A percentile compares a stretch with the other conserved stretches of the same genome.
phyloP scores from a whole-genome alignment of 768 basidiomycete species.

The Clavaria fumosa region DNA sequence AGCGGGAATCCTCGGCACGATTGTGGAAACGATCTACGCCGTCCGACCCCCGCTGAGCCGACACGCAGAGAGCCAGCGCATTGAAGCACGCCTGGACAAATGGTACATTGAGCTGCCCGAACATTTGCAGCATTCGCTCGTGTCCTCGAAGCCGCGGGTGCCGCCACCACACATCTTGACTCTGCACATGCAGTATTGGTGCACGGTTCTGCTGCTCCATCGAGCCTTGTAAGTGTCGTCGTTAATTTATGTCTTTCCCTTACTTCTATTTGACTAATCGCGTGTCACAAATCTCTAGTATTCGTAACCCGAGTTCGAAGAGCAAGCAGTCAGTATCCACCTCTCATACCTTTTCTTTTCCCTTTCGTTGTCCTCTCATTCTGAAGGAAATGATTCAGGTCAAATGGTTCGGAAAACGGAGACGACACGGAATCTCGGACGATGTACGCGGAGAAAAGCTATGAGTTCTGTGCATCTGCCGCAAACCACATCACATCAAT shows the following conservation, averaged over 20 bases:
- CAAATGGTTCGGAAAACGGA: constrained; percentile 22
- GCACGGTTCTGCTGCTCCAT: constrained; percentile 56
- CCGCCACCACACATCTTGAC: constrained; percentile 54
- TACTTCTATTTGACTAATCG: constrained; percentile 9
- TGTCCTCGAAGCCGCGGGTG: constrained; percentile 24
- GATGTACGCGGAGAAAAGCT: constrained; percentile 44
- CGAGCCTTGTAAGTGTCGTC: constrained; percentile 53
- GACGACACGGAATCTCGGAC: constrained; percentile 41
- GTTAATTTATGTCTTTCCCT: constrained; percentile 4
- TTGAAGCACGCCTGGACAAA: constrained; percentile 52
- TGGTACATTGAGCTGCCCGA: constrained; percentile 63
- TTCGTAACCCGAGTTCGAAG: constrained; percentile 23
- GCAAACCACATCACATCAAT: constrained; percentile 70
- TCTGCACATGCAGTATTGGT: constrained; percentile 81
- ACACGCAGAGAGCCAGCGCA: constrained; percentile 36
- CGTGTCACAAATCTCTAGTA: too few species aligned
- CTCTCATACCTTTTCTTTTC: too few species aligned
- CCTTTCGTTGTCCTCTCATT: too few species aligned
- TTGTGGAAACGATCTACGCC: constrained; percentile 59
- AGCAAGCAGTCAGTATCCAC: constrained; percentile 27
- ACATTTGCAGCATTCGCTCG: constrained; percentile 49
- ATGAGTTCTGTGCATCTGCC: constrained; percentile 59
- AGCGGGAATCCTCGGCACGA: constrained; percentile 56
- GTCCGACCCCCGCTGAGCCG: constrained; percentile 40
- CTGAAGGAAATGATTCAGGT: too few species aligned